Base-by-base conservation (phyloP, 2,329 filamentous ascomycete genomes). In the Nectriaceae sp. region DNA sequence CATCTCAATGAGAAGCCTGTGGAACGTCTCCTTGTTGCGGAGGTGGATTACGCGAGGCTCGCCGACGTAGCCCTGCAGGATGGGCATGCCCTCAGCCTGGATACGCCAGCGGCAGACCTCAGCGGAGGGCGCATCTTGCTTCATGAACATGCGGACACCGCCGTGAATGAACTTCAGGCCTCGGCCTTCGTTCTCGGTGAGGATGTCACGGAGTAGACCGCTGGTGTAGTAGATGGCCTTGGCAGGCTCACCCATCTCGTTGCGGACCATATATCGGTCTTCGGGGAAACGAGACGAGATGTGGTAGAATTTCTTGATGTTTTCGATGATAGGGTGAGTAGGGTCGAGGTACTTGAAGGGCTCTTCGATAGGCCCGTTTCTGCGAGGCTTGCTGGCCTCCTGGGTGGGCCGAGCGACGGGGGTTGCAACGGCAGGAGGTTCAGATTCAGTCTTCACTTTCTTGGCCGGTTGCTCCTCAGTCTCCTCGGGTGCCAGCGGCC, bases 81-180 rank as follows among this genome's bases (percentile, higher is more conserved):
- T 91, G 10, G 88, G 85, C 74, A 99, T 84, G 20, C 94, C 94
- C 70, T 99, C 94, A 11, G 87, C 89, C 76, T 99, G 94, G 61
- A 99, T 94, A 40, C 94, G 85, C 94, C 94, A 99, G 49, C 87
- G 83, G 75, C 92, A 96, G 26, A 94, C 88, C 46, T 92, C 87
- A 29, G 87, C 85, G 4, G 86, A 88, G 50, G 96, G 92, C 0
- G 90, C 88, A 64, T 97, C 91, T 70, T 97, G 93, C 76, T 96
- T 96, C 77, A 97, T 94, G 68, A 96, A 99, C 90, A 97, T 97
- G 74, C 96, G 96, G 26, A 99, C 92, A 55, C 94, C 94, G 42
- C 88, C 93, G 71, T 99, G 94, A 42, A 99, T 89, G 66, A 99
- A 96, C 68, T 94, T 96, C 70, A 97, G 87, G 39, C 91, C 91